These are phyloP conservation scores for Aureobasidium sp. DNA, from an alignment of 2,329 filamentous ascomycete genomes.

Conservation along the genomic window DNA sequence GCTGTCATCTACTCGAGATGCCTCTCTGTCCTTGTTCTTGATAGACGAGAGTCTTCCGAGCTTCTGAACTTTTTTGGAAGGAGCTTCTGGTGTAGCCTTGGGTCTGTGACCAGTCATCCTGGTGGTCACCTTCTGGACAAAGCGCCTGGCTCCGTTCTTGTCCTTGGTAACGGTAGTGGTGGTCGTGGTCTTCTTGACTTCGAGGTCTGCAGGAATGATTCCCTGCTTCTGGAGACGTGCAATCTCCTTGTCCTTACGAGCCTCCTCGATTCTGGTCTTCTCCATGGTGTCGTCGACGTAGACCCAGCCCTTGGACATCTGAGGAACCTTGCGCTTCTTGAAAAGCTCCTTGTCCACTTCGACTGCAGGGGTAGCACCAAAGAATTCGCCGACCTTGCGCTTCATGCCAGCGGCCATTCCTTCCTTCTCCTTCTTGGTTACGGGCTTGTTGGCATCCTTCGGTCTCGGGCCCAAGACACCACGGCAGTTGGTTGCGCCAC, in stretches of 20 bases:
- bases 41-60: background rate
- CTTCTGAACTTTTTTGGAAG: background rate
- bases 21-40: background rate
- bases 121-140: constrained; percentile 9
- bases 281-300: constrained; percentile 16
- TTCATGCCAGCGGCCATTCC: constrained; percentile 15
- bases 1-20: background rate
- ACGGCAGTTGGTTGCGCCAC: constrained; percentile 50
- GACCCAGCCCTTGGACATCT: constrained; percentile 16
- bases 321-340: constrained; percentile 17
- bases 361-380: background rate
- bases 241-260: constrained; percentile 13
- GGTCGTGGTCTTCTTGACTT: constrained; percentile 7
- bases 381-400: constrained; percentile 9
- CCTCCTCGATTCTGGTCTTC: constrained; percentile 14
- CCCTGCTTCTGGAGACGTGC: constrained; percentile 7
- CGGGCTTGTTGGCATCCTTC: constrained; percentile 36
- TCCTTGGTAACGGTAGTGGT: constrained; percentile 5
- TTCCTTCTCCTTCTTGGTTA: constrained; percentile 14
- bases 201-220: background rate
- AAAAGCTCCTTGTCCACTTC: constrained; percentile 13
- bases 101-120: constrained; percentile 3
- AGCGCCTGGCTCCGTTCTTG: constrained; percentile 8
- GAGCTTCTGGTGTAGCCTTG: background rate
- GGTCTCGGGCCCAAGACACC: constrained; percentile 51